Evolutionary conservation across 2,329 filamentous ascomycete species (phyloP), one percentile per base, ranked within the genome.

Genomic region (Blastomyces percursus): DNA sequence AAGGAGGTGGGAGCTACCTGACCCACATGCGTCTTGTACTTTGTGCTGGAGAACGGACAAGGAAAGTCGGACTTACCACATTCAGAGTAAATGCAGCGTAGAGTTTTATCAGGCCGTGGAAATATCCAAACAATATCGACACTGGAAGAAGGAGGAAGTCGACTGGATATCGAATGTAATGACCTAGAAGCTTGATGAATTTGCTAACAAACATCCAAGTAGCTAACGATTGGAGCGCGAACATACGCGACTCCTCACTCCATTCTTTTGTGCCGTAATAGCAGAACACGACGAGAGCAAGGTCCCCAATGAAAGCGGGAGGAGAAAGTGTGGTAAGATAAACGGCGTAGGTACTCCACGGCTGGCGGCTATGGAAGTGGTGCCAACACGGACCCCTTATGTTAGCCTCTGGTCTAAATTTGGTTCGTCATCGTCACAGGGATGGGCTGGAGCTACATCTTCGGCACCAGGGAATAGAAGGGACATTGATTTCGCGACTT

Each of bases 251-350:
- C 40, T 80, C 73, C 19, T 75, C 70, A 57, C 83, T 78, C 83
- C 85, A 89, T 59, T 80, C 77, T 59, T 79, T 80, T 1, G 87
- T 89, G 57, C 86, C 88, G 76, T 84, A 84, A 79, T 85, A 87
- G 69, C 86, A 86, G 24, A 88, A 80, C 65, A 81, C 83, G 65
- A 93, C 80, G 59, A 94, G 81, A 46, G 90, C 78, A 35, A 87
- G 82, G 75, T 97, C 93, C 68, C 90, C 83, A 57, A 88, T 74
- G 66, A 96, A 86, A 38, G 92, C 90, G 71, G 95, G 86, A 48
- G 92, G 94, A 54, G 91, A 95, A 71, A 96, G 87, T 19, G 93
- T 97, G 32, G 93, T 94, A 72, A 96, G 80, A 77, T 96, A 90
- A 64, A 96, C 86, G 59, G 93, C 91, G 74, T 96, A 97, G 14